Evolutionary conservation across 306 rosid genomes (phyloP).

Genomic region (Lathyrus oleraceus): DNA sequence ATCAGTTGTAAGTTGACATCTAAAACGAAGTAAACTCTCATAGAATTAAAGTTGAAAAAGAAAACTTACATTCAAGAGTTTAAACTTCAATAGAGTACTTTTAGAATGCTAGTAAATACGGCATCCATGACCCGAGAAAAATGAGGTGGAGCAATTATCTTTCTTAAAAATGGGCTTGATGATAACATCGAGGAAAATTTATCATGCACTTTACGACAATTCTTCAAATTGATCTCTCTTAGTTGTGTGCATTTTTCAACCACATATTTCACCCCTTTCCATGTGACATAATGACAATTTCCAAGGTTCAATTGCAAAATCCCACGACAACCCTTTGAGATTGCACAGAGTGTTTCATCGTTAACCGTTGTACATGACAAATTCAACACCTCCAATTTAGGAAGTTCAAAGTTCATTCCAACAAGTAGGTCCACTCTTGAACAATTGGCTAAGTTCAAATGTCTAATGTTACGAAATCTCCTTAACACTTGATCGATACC

Average conservation of each 20-base stretch:
- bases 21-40: background rate
- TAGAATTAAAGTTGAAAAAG: no score
- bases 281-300: constrained; percentile 51
- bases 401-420: background rate
- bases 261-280: constrained; percentile 57
- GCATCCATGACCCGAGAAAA: background rate
- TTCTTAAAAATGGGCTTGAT: background rate
- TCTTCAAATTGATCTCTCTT: constrained; percentile 59
- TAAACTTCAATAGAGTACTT: background rate
- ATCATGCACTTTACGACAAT: constrained; percentile 40
- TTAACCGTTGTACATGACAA: background rate
- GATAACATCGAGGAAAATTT: constrained; percentile 24
- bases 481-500: background rate
- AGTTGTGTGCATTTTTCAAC: constrained; percentile 51
- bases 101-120: background rate
- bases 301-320: constrained; percentile 15
- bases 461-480: background rate
- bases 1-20: background rate
- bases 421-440: background rate
- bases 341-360: background rate
- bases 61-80: background rate
- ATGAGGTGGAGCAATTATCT: background rate
- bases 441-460: background rate
- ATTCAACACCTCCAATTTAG: background rate
- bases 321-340: background rate